Evolutionary conservation across 371 early-diverging fungal species (phyloP).

Genomic region (Chytridiales sp.): DNA sequence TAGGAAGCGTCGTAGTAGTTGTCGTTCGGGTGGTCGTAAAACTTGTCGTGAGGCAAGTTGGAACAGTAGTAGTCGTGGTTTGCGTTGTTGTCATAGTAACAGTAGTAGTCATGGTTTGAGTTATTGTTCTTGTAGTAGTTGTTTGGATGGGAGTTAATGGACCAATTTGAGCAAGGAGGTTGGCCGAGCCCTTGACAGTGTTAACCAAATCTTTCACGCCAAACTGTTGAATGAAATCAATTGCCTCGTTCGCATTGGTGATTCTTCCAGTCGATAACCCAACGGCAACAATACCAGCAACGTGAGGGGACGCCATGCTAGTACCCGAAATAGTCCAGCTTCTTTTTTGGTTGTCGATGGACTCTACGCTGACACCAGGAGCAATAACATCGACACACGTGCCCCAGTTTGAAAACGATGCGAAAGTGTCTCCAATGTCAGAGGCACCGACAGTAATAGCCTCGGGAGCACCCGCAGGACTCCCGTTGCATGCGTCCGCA

Average conservation of each 20-base stretch:
- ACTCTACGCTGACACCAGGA: constrained; percentile 90
- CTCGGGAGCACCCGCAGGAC: constrained; percentile 84
- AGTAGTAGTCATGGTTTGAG: too few species aligned
- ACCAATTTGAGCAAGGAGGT: too few species aligned
- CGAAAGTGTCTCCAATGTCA: constrained; percentile 73
- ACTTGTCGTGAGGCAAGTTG: too few species aligned
- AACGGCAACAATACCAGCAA: constrained; percentile 88
- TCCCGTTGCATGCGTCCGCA: constrained; percentile 82
- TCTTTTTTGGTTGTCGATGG: constrained; percentile 41
- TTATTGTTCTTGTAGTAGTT: too few species aligned
- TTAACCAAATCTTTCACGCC: too few species aligned
- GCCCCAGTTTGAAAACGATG: constrained; percentile 77
- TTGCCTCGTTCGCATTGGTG: not conserved
- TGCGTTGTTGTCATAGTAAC: too few species aligned
- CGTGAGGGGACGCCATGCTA: constrained; percentile 98
- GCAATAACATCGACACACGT: constrained; percentile 86
- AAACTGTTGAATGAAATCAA: too few species aligned
- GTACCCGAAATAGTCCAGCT: constrained; percentile 76
- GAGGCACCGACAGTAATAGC: constrained; percentile 97
- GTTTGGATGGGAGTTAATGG: too few species aligned
- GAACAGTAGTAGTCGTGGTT: too few species aligned
- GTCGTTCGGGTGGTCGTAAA: too few species aligned
- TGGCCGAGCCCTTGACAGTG: too few species aligned
- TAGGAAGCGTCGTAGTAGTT: too few species aligned
- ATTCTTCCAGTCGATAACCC: not conserved